These are phyloP conservation scores for Aotearoamyces nothofagi DNA, from an alignment of 2,329 filamentous ascomycete genomes.

Conservation along the genomic window DNA sequence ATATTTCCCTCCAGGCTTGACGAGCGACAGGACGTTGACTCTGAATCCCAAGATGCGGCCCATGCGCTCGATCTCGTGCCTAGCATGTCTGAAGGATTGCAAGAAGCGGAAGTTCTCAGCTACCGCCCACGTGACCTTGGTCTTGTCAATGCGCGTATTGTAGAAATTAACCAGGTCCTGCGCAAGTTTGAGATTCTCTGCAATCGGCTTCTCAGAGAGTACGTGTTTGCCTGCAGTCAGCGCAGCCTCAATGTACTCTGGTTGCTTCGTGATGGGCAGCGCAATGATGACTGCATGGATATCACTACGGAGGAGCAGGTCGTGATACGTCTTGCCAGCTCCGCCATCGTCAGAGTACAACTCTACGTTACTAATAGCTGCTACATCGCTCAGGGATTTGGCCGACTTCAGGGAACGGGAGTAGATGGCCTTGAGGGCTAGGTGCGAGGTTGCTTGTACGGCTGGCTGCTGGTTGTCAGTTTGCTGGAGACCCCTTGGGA, in stretches of 20 bases:
- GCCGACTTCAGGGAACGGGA: conserved; percentile 19
- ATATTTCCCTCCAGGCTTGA: conserved; percentile 31
- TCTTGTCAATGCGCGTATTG: conserved; percentile 19
- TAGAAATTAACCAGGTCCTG: conserved; percentile 32
- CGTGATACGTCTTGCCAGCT: conserved; percentile 25
- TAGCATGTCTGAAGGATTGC: conserved; percentile 35
- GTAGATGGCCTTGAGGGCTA: conserved; percentile 35
- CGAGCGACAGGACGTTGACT: conserved; percentile 26
- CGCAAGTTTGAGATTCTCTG: conserved; percentile 30
- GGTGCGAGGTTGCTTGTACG: conserved; percentile 31
- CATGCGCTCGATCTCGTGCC: conserved; percentile 30
- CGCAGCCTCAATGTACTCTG: conserved; percentile 30
- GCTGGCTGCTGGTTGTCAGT: conserved; percentile 30
- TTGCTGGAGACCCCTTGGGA: not conserved
- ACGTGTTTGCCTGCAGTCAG: conserved; percentile 36
- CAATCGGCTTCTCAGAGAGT: conserved; percentile 37
- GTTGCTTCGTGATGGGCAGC: conserved; percentile 33
- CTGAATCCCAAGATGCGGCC: conserved; percentile 40
- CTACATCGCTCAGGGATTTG: conserved; percentile 17
- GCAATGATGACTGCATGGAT: conserved; percentile 23
- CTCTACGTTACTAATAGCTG: conserved; percentile 23
- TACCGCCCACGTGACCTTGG: conserved; percentile 34
- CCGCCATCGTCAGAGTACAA: conserved; percentile 19
- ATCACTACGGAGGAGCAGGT: conserved; percentile 16
- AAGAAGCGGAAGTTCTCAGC: conserved; percentile 63